Base-by-base conservation (phyloP, 1,284 basidiomycete genomes). In the Ganoderma sinense region DNA sequence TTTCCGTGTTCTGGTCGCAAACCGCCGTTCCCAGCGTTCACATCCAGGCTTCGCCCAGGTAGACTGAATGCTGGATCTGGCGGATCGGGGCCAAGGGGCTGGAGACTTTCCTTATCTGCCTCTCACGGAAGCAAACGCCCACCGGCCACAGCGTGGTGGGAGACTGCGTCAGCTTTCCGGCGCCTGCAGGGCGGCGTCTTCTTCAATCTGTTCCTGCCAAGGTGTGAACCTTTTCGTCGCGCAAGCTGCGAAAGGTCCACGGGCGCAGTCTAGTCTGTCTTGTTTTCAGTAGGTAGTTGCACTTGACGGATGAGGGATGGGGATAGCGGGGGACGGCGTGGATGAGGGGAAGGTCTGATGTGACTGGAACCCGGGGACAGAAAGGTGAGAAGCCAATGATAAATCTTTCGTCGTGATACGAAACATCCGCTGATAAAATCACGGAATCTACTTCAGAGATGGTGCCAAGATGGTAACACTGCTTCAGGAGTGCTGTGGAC, bases 71-170 rank as follows among this genome's bases (percentile, higher is more conserved):
- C 58, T 58, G 23, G n/a, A 43, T 41, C n/a, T 70, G 66, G 69
- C 29, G 59, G 58, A 13, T 18, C 55, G n/a, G 62, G 65, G 55
- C 71, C 71, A 56, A 43, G 43, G 14, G 23, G 36, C 20, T 58
- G 71, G 71, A 73, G 71, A 62, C 71, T 70, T 65, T 70, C 20
- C 69, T 70, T 70, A 69, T 70, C 69, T 40, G 65, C 63, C 48
- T 65, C 53, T 51, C n/a, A 58, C 69, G 69, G 62, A 40, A 3
- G 62, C 67, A 68, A 64, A 64, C 48, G 48, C 48, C 48, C 48
- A 13, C 7, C 26, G 41, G 39, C 39, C 41, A 43, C 39, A 26
- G 23, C 39, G 41, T 40, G 23, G 60, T 40, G n/a, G 18, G 16
- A 20, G 58, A 5, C 10, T 43, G 60, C 40, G 48, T 51, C 23